Conservation (phyloP, 176 grass and related monocot species). For the Aegilops tauschii region DNA sequence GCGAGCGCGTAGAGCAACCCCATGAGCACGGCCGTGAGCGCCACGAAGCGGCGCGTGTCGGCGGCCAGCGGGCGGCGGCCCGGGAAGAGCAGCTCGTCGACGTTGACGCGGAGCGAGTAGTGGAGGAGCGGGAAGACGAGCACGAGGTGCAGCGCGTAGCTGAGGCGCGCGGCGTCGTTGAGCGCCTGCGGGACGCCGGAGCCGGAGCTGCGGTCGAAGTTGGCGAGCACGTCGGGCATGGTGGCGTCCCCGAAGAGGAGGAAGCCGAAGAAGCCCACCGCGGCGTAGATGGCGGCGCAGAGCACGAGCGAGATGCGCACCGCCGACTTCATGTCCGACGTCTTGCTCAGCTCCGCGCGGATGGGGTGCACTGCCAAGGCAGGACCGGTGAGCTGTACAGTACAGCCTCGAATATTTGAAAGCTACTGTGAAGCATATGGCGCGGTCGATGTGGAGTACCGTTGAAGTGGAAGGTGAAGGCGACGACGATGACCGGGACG, state of each 20-base stretch:
- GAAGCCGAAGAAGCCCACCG: slow-evolving; percentile 80
- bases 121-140: slow-evolving; percentile 89
- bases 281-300: slow-evolving; percentile 72
- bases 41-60: slow-evolving; percentile 61
- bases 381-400: not conserved
- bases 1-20: slow-evolving; percentile 52
- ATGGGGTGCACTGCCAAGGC: slow-evolving; percentile 75
- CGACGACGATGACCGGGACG: slow-evolving; percentile 79
- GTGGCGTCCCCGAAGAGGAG: slow-evolving; percentile 90
- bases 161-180: slow-evolving; percentile 80
- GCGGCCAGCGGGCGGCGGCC: slow-evolving; percentile 26
- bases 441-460: slow-evolving; percentile 21
- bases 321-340: slow-evolving; percentile 70
- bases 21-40: slow-evolving; percentile 60
- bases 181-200: slow-evolving; percentile 53
- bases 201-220: slow-evolving; percentile 66
- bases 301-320: slow-evolving; percentile 73
- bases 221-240: slow-evolving; percentile 88
- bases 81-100: slow-evolving; percentile 81
- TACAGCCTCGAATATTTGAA: not conserved
- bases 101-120: slow-evolving; percentile 79
- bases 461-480: slow-evolving; percentile 99
- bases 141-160: slow-evolving; percentile 84
- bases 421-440: not conserved
- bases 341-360: slow-evolving; percentile 66